Conservation (phyloP, 768 basidiomycete species). For the Lactifluus pinguis region DNA sequence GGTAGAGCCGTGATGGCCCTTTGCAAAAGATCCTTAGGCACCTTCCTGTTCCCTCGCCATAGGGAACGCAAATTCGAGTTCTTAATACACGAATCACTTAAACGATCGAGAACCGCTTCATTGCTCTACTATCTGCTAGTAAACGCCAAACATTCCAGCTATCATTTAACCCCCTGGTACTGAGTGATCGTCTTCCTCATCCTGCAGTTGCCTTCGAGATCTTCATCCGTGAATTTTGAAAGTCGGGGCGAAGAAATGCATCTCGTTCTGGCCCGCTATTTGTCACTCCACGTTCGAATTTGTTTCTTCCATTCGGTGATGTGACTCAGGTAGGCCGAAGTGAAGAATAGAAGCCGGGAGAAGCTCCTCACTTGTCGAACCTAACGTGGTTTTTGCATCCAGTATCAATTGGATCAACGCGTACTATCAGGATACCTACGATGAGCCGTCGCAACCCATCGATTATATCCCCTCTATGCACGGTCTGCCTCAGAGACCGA, state of each 20-base stretch:
- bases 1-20: slow-evolving; percentile 1
- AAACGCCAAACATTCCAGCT: not conserved
- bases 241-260: not conserved
- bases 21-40: not conserved
- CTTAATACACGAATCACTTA: not conserved
- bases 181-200: not conserved
- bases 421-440: no score
- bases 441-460: no score
- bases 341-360: no score
- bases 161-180: not conserved
- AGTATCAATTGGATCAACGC: no score
- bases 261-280: not conserved
- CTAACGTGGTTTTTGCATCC: no score
- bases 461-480: no score
- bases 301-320: not conserved
- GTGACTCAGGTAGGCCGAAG: no score
- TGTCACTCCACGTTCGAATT: no score
- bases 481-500: no score
- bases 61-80: not conserved
- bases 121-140: not conserved
- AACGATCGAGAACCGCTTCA: not conserved
- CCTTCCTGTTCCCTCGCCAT: not conserved
- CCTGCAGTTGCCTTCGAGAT: not conserved
- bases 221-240: not conserved
- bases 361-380: no score